These are phyloP conservation scores for Talaromyces stipitatus DNA, from an alignment of 495 filamentous ascomycete species.

Conservation along the genomic window DNA sequence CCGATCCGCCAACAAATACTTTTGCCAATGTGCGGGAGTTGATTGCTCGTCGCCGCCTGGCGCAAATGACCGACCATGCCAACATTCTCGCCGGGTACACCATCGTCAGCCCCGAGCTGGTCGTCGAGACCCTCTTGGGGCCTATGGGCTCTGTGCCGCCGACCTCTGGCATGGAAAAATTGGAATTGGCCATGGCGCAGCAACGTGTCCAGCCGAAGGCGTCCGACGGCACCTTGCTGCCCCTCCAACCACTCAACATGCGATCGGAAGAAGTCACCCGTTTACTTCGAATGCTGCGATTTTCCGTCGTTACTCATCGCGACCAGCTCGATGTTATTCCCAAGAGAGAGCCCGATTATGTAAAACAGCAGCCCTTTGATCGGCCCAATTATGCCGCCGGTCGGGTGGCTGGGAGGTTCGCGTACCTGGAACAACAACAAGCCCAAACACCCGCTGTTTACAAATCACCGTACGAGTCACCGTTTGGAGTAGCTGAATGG, in stretches of 20 bases:
- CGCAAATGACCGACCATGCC: conserved; percentile 44
- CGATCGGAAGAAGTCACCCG: conserved; percentile 40
- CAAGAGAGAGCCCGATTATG: conserved; percentile 34
- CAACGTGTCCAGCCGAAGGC: conserved; percentile 40
- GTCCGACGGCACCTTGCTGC: conserved; percentile 33
- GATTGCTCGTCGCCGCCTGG: conserved; percentile 41
- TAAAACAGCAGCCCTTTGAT: conserved; percentile 26
- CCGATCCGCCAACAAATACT: conserved; percentile 35
- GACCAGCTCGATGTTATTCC: conserved; percentile 39
- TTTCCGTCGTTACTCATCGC: conserved; percentile 38
- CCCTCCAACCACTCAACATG: conserved; percentile 40
- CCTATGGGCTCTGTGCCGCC: conserved; percentile 42
- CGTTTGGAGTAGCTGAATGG: conserved; percentile 38
- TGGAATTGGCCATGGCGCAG: conserved; percentile 42
- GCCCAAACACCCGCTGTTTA: conserved; percentile 36
- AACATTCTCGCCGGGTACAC: conserved; percentile 42
- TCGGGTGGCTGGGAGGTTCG: conserved; percentile 35
- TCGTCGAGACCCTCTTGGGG: conserved; percentile 39
- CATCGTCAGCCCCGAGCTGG: conserved; percentile 40
- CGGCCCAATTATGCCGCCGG: conserved; percentile 25
- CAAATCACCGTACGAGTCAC: conserved; percentile 43
- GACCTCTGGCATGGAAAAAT: conserved; percentile 36
- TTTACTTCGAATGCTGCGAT: conserved; percentile 39
- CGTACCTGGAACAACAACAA: conserved; percentile 37
- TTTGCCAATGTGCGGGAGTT: conserved; percentile 43